phyloP scores from a whole-genome alignment of 2,329 filamentous ascomycete genomes.

The Pseudogymnoascus sp. region DNA sequence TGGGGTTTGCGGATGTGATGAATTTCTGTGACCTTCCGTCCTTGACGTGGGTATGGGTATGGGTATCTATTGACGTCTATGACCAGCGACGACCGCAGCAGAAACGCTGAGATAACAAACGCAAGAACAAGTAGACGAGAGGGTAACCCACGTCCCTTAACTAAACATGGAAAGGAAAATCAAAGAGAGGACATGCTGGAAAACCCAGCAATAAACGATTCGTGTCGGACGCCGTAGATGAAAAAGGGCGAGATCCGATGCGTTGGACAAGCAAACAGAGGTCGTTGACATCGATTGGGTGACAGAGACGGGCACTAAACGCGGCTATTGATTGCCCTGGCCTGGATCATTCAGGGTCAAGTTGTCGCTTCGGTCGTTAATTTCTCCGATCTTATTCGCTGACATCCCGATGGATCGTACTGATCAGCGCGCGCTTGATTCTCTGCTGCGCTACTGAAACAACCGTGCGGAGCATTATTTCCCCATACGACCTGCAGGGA shows the following conservation, averaged over 20 bases:
- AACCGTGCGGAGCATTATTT: not conserved
- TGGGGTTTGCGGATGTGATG: not conserved
- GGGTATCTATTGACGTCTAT: slow-evolving; percentile 4
- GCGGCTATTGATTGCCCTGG: slow-evolving; percentile 5
- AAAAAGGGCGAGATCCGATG: not conserved
- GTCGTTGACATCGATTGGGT: not conserved
- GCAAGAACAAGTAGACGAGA: not conserved
- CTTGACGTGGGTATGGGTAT: not conserved
- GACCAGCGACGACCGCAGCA: not conserved
- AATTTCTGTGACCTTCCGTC: not conserved
- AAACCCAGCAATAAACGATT: slow-evolving; percentile 6
- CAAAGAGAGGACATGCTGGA: slow-evolving; percentile 7
- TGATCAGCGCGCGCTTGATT: not conserved
- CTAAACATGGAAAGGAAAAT: not conserved
- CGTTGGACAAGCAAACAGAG: not conserved
- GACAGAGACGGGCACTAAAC: slow-evolving; percentile 3
- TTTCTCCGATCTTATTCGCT: not conserved
- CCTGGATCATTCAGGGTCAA: slow-evolving; percentile 5
- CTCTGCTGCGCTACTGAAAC: not conserved
- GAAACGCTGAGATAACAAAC: not conserved
- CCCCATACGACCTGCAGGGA: not conserved
- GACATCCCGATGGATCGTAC: not conserved
- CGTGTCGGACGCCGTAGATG: not conserved
- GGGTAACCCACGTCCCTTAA: not conserved
- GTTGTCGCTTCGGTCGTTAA: slow-evolving; percentile 1